A percentile compares a stretch with the other conserved stretches of the same genome.
Conservation (phyloP, 2,329 filamentous ascomycete genomes). For the Chaetomium globosum region DNA sequence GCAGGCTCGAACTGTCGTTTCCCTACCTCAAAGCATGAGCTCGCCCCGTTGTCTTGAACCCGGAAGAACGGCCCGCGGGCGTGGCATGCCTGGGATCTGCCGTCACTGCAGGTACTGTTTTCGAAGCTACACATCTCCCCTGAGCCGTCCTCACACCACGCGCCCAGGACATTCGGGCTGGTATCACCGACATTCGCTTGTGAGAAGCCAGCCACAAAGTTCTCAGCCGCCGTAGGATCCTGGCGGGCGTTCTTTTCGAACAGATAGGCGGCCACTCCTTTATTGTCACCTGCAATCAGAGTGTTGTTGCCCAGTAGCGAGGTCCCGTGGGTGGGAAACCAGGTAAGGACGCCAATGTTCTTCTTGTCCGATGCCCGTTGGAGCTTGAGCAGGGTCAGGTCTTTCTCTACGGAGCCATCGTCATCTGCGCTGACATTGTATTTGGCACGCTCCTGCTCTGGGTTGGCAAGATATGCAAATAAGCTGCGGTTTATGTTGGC, state of each 20-base stretch:
- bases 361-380: slow-evolving; percentile 72
- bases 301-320: slow-evolving; percentile 92
- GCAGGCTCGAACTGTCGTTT: slow-evolving; percentile 64
- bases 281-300: slow-evolving; percentile 90
- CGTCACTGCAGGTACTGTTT: slow-evolving; percentile 79
- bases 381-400: slow-evolving; percentile 78
- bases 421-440: slow-evolving; percentile 62
- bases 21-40: slow-evolving; percentile 76
- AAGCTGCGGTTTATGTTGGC: slow-evolving; percentile 89
- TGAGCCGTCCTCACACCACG: slow-evolving; percentile 85
- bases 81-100: slow-evolving; percentile 70
- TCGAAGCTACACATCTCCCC: slow-evolving; percentile 71
- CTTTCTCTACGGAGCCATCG: slow-evolving; percentile 65
- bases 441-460: slow-evolving; percentile 68
- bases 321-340: slow-evolving; percentile 91
- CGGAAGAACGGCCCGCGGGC: slow-evolving; percentile 71
- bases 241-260: slow-evolving; percentile 70
- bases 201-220: slow-evolving; percentile 88
- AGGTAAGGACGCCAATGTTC: slow-evolving; percentile 79
- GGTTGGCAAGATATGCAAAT: slow-evolving; percentile 86
- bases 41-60: slow-evolving; percentile 69
- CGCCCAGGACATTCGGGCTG: slow-evolving; percentile 82
- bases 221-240: slow-evolving; percentile 59
- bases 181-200: slow-evolving; percentile 92
- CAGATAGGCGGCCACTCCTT: slow-evolving; percentile 84